phyloP scores from a whole-genome alignment of 345 rosid genomes.

The Mangifera indica region DNA sequence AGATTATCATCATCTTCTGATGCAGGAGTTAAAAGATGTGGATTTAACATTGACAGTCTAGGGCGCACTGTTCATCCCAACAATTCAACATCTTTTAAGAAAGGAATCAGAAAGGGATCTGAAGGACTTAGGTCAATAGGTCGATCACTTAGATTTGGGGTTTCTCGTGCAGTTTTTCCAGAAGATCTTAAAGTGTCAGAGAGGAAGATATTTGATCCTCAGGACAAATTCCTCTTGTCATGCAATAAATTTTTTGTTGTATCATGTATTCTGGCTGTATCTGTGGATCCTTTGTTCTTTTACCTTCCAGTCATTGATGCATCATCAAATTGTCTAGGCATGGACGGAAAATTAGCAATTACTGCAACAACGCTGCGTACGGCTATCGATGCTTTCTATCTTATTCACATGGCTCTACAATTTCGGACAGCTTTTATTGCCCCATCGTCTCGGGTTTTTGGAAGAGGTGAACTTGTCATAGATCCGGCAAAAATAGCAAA shows the following conservation, averaged over 20 bases:
- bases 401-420: constrained; percentile 83
- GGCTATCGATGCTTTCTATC: constrained; percentile 75
- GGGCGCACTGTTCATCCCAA: constrained; percentile 39
- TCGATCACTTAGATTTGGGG: constrained; percentile 88
- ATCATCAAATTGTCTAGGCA: constrained; percentile 52
- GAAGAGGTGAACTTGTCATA: constrained; percentile 95
- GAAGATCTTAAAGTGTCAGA: constrained; percentile 93
- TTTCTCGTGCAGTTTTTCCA: constrained; percentile 86
- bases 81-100: constrained; percentile 66
- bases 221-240: constrained; percentile 73
- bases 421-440: constrained; percentile 97
- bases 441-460: constrained; percentile 95
- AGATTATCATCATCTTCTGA: constrained; percentile 69
- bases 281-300: constrained; percentile 86
- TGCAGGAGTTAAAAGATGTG: constrained; percentile 56
- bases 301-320: constrained; percentile 80
- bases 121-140: constrained; percentile 93
- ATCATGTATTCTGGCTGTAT: constrained; percentile 83
- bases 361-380: constrained; percentile 78
- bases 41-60: constrained; percentile 68
- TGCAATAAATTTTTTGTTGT: constrained; percentile 78
- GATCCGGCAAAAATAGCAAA: constrained; percentile 88
- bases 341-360: constrained; percentile 70
- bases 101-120: constrained; percentile 75
- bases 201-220: constrained; percentile 88